A percentile compares a stretch with the other conserved stretches of the same genome.
Conservation (phyloP, 176 grass and related monocot genomes). For the Saccharum officinarum region DNA sequence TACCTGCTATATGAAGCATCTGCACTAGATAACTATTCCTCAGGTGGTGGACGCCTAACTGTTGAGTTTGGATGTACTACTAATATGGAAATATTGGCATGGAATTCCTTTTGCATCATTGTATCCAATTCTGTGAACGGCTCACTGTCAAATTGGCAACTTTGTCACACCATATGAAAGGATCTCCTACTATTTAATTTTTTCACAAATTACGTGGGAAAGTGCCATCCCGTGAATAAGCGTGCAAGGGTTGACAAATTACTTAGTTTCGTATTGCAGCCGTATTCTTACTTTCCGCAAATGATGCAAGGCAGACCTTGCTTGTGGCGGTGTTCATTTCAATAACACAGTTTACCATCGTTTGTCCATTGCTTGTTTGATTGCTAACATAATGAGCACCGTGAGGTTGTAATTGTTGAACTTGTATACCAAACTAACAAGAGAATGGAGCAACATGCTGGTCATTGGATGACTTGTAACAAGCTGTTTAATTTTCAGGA, state of each 20-base stretch:
- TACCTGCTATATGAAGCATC: not conserved
- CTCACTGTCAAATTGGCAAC: not conserved
- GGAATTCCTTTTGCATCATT: not conserved
- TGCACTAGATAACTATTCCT: not conserved
- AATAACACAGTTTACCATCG: not conserved
- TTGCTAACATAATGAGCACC: slow-evolving; percentile 1
- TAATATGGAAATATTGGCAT: not conserved
- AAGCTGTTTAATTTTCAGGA: slow-evolving; percentile 51
- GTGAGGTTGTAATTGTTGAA: not conserved
- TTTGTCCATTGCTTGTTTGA: slow-evolving; percentile 7
- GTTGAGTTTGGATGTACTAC: not conserved
- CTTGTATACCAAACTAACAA: slow-evolving; percentile 21
- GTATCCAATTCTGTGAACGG: not conserved
- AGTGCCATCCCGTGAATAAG: not conserved
- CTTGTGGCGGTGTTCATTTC: not conserved
- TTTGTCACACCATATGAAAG: not conserved
- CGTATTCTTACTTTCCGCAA: not conserved
- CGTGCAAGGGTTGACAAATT: not conserved
- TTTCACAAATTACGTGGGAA: not conserved
- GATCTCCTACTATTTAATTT: not conserved
- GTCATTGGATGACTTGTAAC: not conserved
- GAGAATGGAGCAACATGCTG: not conserved
- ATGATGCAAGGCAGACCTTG: not conserved
- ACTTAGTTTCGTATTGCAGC: not conserved
- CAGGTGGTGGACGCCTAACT: not conserved